These are phyloP conservation scores for Massariosphaeria phaeospora DNA, from an alignment of 495 filamentous ascomycete species.

Conservation along the genomic window DNA sequence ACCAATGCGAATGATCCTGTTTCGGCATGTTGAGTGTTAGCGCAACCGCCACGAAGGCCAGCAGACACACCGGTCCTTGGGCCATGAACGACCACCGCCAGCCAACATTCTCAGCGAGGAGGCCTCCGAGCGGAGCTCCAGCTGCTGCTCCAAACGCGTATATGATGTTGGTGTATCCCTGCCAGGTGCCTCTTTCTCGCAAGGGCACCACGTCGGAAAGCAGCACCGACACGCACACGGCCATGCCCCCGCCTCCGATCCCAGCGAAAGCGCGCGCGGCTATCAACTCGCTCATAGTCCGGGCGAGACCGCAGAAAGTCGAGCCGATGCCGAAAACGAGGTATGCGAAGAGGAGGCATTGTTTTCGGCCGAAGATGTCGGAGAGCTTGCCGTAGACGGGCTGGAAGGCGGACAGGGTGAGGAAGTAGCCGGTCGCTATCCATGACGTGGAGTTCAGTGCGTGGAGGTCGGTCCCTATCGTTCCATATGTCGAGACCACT, in stretches of 20 bases:
- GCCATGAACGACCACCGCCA: conserved; percentile 80
- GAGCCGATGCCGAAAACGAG: conserved; percentile 68
- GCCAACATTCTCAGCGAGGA: conserved; percentile 68
- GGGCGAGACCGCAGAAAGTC: conserved; percentile 66
- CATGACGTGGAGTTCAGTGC: conserved; percentile 76
- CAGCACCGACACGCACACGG: conserved; percentile 70
- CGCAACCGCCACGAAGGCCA: conserved; percentile 62
- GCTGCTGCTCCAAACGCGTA: conserved; percentile 63
- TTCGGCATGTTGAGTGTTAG: conserved; percentile 58
- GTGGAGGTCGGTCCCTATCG: conserved; percentile 73
- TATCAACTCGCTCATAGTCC: conserved; percentile 65
- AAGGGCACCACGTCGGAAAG: conserved; percentile 73
- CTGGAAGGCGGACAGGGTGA: conserved; percentile 75
- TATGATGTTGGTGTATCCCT: conserved; percentile 78
- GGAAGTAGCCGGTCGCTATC: conserved; percentile 75
- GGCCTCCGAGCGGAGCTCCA: conserved; percentile 72
- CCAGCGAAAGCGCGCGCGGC: conserved; percentile 66
- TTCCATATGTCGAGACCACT: conserved; percentile 71
- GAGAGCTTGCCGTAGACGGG: conserved; percentile 72
- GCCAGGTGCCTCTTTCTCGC: conserved; percentile 72
- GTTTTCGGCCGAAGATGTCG: conserved; percentile 81
- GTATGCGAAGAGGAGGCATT: conserved; percentile 68
- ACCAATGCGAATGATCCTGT: conserved; percentile 54
- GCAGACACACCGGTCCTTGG: conserved; percentile 64
- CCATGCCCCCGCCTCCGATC: conserved; percentile 83